Evolutionary conservation across 768 basidiomycete species (phyloP), one percentile per base, ranked within the genome.

Genomic region (Collybia sordida): DNA sequence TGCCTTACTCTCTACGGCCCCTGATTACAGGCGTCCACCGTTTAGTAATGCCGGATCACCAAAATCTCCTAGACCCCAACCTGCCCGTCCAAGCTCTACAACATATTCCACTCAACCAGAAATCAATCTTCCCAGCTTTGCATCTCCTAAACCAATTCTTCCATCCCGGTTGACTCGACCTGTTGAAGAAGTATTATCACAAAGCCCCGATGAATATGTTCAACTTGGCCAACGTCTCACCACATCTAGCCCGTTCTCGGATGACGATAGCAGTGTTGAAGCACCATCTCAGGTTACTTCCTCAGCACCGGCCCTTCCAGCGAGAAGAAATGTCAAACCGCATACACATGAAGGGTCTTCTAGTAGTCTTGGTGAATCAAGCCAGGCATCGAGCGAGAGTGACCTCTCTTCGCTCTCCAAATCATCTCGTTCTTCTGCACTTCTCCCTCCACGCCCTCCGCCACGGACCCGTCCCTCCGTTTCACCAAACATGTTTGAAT

Each of bases 331-430:
- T 36, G 17, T 22, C 51, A 46, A 21, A 21, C 22, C 9, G 23
- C 39, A 52, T 8, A 12, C 18, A n/a, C 55, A 51, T 49, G 59
- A 47, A 42, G 53, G 45, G 45, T 55, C 50, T 41, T 57, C 14
- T 21, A 47, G 44, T 15, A 21, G 39, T 18, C 62, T 64, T 44
- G 63, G 59, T 47, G 66, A 69, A 52, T 70, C 74, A 17, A 74
- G 73, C 51, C 64, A 66, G 41, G 67, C 62, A 15, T 74, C 72
- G n/a, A 71, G 65, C 34, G 72, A 74, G 47, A 67, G 64, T 38
- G 68, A 72, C 54, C 35, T 59, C 22, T 61, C 55, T 37, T 42
- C 43, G 9, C 31, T 31, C 11, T 31, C 31, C 11, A 31, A 14
- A 11, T 31, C 31, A 31, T 14, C 39, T 49, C 66, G 34, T 24